Conservation (phyloP, 495 filamentous ascomycete species). For the Tuber aestivum region DNA sequence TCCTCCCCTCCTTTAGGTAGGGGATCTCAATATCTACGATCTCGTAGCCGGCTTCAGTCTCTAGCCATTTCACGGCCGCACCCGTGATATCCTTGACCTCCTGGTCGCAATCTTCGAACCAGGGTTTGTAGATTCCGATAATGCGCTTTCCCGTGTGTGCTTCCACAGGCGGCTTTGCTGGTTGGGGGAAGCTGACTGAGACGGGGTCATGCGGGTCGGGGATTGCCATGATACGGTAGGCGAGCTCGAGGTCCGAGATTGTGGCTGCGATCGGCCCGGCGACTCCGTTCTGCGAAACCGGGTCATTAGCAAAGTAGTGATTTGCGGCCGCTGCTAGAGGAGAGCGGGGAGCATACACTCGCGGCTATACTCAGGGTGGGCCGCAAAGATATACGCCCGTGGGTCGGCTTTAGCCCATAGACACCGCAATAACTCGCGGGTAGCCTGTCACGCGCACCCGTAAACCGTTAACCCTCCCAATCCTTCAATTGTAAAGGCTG, state of each 20-base stretch:
- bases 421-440: conserved; percentile 77
- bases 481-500: not conserved
- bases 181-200: conserved; percentile 29
- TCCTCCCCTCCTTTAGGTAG: conserved; percentile 64
- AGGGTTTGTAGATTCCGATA: conserved; percentile 68
- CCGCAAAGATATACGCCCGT: conserved; percentile 62
- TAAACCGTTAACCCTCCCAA: not conserved
- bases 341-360: not conserved
- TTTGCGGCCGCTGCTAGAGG: conserved; percentile 32
- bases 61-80: conserved; percentile 57
- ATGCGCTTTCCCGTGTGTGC: conserved; percentile 46
- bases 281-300: conserved; percentile 46
- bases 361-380: conserved; percentile 59
- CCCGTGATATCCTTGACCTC: conserved; percentile 58
- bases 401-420: conserved; percentile 80
- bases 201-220: conserved; percentile 53
- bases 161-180: conserved; percentile 45
- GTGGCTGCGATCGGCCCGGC: conserved; percentile 70
- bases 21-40: conserved; percentile 70
- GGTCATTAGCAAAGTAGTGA: not conserved
- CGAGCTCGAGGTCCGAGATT: conserved; percentile 73
- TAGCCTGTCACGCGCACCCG: conserved; percentile 47
- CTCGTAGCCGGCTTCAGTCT: conserved; percentile 55
- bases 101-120: conserved; percentile 64
- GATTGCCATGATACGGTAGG: conserved; percentile 68